Conservation (phyloP, 306 rosid species). For the Fragaria iinumae region DNA sequence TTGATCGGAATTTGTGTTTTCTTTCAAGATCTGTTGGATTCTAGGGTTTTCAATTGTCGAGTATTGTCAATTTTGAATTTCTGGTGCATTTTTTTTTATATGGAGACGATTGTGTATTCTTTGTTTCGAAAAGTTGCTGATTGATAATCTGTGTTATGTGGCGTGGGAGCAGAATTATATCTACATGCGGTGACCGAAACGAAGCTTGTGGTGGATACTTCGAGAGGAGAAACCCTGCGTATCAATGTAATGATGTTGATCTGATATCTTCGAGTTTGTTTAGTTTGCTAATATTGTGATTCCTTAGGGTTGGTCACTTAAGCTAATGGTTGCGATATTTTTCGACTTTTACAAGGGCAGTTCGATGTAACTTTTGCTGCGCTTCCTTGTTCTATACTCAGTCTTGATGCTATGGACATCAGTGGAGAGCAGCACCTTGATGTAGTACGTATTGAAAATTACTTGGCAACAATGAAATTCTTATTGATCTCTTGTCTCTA, state of each 20-base stretch:
- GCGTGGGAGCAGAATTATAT: constrained; percentile 55
- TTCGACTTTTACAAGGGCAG: constrained; percentile 56
- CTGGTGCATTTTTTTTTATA: not conserved
- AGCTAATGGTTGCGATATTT: constrained; percentile 20
- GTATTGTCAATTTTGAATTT: not conserved
- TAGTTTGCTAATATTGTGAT: not conserved
- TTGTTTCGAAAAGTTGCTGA: not conserved
- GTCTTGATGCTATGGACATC: constrained; percentile 98
- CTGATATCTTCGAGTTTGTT: not conserved
- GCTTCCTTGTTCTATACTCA: constrained; percentile 85
- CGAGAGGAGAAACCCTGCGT: constrained; percentile 93
- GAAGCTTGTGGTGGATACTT: constrained; percentile 90
- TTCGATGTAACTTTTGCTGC: constrained; percentile 97
- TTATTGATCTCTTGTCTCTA: constrained; percentile 3
- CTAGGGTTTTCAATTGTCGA: constrained; percentile 2
- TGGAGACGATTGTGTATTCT: not conserved
- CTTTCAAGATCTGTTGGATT: not conserved
- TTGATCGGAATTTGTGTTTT: not conserved
- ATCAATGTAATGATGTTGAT: constrained; percentile 67
- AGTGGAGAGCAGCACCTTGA: constrained; percentile 99
- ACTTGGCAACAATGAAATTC: constrained; percentile 10
- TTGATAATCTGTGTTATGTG: not conserved
- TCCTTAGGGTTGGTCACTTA: not conserved
- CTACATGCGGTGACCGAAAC: constrained; percentile 87
- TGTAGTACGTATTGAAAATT: constrained; percentile 57